phyloP scores from a whole-genome alignment of 352 stramenopile genomes.

The Phytophthora megakarya region DNA sequence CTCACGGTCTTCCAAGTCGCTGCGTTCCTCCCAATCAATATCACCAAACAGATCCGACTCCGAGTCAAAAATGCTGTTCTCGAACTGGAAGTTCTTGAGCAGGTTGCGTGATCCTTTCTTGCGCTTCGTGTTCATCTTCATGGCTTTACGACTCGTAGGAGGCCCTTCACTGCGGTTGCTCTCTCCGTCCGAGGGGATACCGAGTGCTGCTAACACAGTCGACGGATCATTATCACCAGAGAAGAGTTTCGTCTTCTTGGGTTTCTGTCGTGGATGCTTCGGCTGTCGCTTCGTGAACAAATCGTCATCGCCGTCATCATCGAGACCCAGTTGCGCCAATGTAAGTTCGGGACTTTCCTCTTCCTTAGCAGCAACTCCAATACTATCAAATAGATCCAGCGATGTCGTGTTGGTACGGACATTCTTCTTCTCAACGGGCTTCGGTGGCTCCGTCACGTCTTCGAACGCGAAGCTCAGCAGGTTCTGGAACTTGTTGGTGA shows the following conservation, averaged over 20 bases:
- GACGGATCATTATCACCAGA: conserved; percentile 35
- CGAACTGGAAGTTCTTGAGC: conserved; percentile 85
- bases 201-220: conserved; percentile 37
- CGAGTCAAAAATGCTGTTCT: conserved; percentile 85
- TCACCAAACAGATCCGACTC: conserved; percentile 73
- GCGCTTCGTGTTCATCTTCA: conserved; percentile 71
- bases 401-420: not conserved
- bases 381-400: conserved; percentile 29
- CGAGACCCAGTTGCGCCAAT: conserved; percentile 59
- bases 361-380: conserved; percentile 26
- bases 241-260: conserved; percentile 50
- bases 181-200: conserved; percentile 36
- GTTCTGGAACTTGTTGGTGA: conserved; percentile 89
- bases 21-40: conserved; percentile 71
- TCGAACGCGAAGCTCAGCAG: conserved; percentile 77
- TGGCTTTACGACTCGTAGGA: conserved; percentile 44
- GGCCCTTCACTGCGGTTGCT: conserved; percentile 6
- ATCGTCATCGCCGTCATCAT: conserved; percentile 32
- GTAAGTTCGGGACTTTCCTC: conserved; percentile 40
- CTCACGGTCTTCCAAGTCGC: conserved; percentile 57
- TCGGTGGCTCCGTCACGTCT: conserved; percentile 23
- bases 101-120: conserved; percentile 76
- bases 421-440: conserved; percentile 7
- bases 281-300: conserved; percentile 43
- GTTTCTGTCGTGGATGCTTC: conserved; percentile 39